Base-by-base conservation (phyloP, 2,329 filamentous ascomycete species). In the Fusarium pseudocircinatum region DNA sequence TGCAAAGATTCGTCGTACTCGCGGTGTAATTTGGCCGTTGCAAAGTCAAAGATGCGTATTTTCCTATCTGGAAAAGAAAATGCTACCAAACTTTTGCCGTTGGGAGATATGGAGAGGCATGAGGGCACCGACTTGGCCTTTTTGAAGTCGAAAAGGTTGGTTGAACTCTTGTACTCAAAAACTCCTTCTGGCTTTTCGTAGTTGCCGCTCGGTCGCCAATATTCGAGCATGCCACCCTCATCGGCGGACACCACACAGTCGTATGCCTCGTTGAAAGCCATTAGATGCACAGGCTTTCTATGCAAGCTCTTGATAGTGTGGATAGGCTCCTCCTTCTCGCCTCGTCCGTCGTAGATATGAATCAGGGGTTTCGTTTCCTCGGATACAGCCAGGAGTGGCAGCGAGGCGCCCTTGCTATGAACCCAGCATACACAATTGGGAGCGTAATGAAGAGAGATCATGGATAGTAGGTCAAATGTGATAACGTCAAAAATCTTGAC, bases 131-230 rank as follows among this genome's bases (percentile, higher is more conserved):
- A 93, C 81, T 97, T 98, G 57, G 94, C 89, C 83, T 98, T 98
- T 79, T 97, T 98, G 85, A 99, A 98, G 60, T 97, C 96, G 79
- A 98, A 99, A 2, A 99, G 87, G 78, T 94, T 96, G 6, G 96
- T 99, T 3, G 93, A 92, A 79, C 94, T 97, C 84, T 99, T 99
- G 84, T 95, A 94, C 75, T 94, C 89, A 80, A 97, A 99, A 24
- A 99, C 95, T 59, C 90, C 94, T 75, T 95, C 92, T 0, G 96
- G 96, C 82, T 98, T 98, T 78, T 97, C 94, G 81, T 94, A 98
- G 43, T 86, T 91, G 4, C 90, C 91, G 70, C 89, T 89, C 1
- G 96, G 95, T 65, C 90, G 89, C 96, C 96, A 99, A 83, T 99
- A 99, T 82, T 99, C 96, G 15, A 99, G 81, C 96, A 98, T 98